phyloP scores from a whole-genome alignment of 1,284 basidiomycete species.

The Irpex sp. region DNA sequence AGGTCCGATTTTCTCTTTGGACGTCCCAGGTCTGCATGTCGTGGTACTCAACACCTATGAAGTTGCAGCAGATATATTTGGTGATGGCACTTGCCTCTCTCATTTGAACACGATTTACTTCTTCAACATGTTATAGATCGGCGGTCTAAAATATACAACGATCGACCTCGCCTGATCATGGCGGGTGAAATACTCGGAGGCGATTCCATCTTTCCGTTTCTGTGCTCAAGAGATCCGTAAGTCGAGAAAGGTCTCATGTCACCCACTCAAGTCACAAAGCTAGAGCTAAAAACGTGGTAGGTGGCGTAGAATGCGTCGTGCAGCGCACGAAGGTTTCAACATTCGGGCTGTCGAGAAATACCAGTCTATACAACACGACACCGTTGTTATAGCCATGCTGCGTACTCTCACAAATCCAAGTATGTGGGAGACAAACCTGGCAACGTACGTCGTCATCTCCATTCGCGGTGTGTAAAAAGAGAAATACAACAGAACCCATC shows the following conservation, averaged over 20 bases:
- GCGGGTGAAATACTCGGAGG: constrained; percentile 34
- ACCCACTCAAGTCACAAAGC: background rate
- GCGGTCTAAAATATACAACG: constrained; percentile 57
- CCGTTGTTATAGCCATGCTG: background rate
- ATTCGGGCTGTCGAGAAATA: background rate
- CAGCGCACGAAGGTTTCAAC: background rate
- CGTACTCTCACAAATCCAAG: too few species aligned
- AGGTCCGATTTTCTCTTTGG: background rate
- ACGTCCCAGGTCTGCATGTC: background rate
- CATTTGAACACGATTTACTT: background rate
- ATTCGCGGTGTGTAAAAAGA: background rate
- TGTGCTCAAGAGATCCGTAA: background rate
- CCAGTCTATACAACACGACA: background rate
- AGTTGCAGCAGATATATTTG: background rate
- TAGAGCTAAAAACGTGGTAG: background rate
- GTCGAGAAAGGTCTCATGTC: background rate
- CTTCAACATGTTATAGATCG: background rate
- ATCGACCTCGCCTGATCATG: constrained; percentile 61
- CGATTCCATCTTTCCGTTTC: background rate
- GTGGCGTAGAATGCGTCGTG: background rate
- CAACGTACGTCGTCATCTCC: background rate
- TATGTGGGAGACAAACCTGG: background rate
- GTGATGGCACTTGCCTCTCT: background rate
- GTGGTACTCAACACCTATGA: background rate
- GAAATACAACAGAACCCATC: background rate